A percentile compares a stretch with the other conserved stretches of the same genome.
Evolutionary conservation across 768 basidiomycete species (phyloP).

Genomic region (Psilocybe cyanescens): DNA sequence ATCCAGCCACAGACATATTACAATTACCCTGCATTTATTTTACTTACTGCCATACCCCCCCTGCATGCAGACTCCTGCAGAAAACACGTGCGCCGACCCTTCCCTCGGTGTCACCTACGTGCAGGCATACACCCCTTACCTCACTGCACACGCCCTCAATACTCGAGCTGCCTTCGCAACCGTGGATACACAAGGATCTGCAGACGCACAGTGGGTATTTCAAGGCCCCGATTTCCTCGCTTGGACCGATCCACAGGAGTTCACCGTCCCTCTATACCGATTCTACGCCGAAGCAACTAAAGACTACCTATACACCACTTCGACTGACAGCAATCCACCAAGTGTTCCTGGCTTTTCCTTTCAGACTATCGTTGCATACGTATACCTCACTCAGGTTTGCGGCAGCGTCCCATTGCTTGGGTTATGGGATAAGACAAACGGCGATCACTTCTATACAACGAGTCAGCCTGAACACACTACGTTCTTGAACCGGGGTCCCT

Average conservation of each 20-base stretch:
- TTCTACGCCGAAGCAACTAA: not conserved
- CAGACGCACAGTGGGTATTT: not conserved
- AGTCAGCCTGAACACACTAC: not conserved
- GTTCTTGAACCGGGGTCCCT: not conserved
- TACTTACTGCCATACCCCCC: too few relatives aligned
- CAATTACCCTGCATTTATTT: too few relatives aligned
- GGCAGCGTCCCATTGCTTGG: not conserved
- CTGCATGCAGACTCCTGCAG: not conserved
- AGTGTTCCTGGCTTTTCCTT: not conserved
- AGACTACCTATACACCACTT: not conserved
- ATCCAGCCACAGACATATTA: too few relatives aligned
- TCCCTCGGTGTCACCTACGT: not conserved
- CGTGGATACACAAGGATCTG: not conserved
- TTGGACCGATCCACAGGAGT: not conserved
- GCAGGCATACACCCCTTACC: not conserved
- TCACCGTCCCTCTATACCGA: not conserved
- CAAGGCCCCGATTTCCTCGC: not conserved
- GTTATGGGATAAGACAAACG: not conserved
- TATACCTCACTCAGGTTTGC: slow-evolving; percentile 1
- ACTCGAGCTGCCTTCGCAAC: not conserved
- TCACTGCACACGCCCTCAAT: not conserved
- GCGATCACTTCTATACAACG: not conserved
- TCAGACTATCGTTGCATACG: not conserved
- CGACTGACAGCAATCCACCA: not conserved
- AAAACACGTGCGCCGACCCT: not conserved